These are phyloP conservation scores for Phytopythium boreale DNA, from an alignment of 352 stramenopile genomes.

Conservation along the genomic window DNA sequence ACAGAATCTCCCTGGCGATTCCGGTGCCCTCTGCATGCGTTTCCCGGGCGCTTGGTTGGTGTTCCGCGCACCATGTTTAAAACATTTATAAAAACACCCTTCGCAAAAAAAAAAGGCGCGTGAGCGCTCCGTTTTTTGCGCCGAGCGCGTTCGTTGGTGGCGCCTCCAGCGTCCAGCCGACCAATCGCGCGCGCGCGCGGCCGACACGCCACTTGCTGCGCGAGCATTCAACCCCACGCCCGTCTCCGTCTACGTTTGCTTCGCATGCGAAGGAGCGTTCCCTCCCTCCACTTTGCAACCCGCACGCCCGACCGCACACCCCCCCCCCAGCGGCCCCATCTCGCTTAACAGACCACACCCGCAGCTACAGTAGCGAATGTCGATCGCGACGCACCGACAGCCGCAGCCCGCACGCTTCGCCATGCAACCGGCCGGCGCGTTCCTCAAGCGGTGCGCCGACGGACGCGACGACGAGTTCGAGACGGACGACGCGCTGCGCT, in stretches of 20 bases:
- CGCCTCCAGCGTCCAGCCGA: too few species aligned
- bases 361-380: neutral
- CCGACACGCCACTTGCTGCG: too few species aligned
- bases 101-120: too few species aligned
- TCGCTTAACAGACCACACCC: too few species aligned
- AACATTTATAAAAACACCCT: neutral
- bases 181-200: too few species aligned
- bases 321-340: neutral
- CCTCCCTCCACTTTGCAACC: neutral
- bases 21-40: too few species aligned
- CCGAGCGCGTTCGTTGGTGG: too few species aligned
- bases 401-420: neutral
- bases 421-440: slow-evolving; percentile 33
- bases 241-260: neutral
- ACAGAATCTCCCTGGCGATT: too few species aligned
- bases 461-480: slow-evolving; percentile 14
- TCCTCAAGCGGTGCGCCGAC: slow-evolving; percentile 17
- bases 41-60: neutral
- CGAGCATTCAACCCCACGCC: neutral
- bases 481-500: slow-evolving; percentile 8
- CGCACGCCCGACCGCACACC: neutral
- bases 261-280: neutral
- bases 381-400: neutral
- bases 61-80: neutral
- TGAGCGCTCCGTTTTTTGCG: too few species aligned